These are phyloP conservation scores for Emmonsiellopsis sp. DNA, from an alignment of 2,329 filamentous ascomycete species.

Conservation along the genomic window DNA sequence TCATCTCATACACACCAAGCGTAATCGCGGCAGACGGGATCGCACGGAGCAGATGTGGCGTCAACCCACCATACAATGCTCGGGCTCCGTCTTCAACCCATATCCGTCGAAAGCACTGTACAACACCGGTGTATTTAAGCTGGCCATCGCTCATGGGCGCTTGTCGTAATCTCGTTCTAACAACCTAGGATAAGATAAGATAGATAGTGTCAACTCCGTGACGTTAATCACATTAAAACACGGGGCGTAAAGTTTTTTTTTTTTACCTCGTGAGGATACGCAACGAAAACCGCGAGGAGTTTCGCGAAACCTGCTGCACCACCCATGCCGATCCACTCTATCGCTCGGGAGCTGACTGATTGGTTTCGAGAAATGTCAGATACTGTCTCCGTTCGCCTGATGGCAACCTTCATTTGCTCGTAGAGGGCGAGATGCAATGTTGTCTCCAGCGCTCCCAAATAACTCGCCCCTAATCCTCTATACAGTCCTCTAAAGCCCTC, in stretches of 20 bases:
- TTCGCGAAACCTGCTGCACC: slow-evolving; percentile 68
- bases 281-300: slow-evolving; percentile 69
- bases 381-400: slow-evolving; percentile 35
- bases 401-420: slow-evolving; percentile 75
- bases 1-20: slow-evolving; percentile 66
- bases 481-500: slow-evolving; percentile 80
- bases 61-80: slow-evolving; percentile 80
- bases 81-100: slow-evolving; percentile 82
- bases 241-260: neutral
- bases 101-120: slow-evolving; percentile 80
- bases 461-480: slow-evolving; percentile 82
- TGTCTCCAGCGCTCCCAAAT: slow-evolving; percentile 81
- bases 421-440: slow-evolving; percentile 92
- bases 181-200: slow-evolving; percentile 23
- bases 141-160: slow-evolving; percentile 60
- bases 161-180: slow-evolving; percentile 74
- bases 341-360: slow-evolving; percentile 21
- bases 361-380: neutral
- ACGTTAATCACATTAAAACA: neutral
- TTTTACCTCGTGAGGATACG: slow-evolving; percentile 76
- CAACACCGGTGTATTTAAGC: slow-evolving; percentile 72
- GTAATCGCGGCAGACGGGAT: slow-evolving; percentile 92
- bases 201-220: neutral
- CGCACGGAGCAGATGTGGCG: slow-evolving; percentile 80
- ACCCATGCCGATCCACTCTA: slow-evolving; percentile 71